A percentile compares a stretch with the other conserved stretches of the same genome.
Conservation (phyloP, 2,329 filamentous ascomycete genomes). For the Epichloe festucae region DNA sequence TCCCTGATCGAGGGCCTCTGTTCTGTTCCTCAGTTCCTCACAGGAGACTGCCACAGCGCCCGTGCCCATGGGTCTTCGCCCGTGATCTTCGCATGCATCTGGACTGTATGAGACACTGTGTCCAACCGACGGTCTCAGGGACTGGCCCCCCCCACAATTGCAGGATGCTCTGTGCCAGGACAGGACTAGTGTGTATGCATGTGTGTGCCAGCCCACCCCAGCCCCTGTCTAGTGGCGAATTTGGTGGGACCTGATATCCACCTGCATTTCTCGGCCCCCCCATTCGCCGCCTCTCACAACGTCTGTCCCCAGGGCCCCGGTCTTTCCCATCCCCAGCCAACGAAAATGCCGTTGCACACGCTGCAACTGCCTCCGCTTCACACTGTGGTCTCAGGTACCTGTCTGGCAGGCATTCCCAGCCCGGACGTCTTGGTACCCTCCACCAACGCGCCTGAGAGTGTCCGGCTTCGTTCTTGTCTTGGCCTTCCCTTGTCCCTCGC, state of each 20-base stretch:
- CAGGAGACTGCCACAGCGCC: background rate
- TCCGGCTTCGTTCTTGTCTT: background rate
- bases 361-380: constrained; percentile 5
- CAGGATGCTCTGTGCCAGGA: constrained; percentile 6
- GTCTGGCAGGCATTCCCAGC: background rate
- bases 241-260: background rate
- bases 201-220: constrained; percentile 14
- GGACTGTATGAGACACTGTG: constrained; percentile 1
- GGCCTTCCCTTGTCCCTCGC: background rate
- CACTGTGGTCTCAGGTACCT: background rate
- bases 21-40: background rate
- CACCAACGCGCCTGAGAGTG: background rate
- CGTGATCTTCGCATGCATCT: background rate
- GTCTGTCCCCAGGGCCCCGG: background rate
- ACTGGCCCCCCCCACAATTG: constrained; percentile 14
- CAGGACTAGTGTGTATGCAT: constrained; percentile 10
- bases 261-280: constrained; percentile 7
- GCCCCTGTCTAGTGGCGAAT: constrained; percentile 22
- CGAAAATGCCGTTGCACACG: constrained; percentile 14
- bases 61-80: no score
- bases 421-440: background rate
- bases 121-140: background rate
- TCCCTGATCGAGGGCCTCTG: background rate
- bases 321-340: constrained; percentile 16
- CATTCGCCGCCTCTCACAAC: constrained; percentile 18